A percentile compares a stretch with the other conserved stretches of the same genome.
Evolutionary conservation across 1,139 yeast species (phyloP).

Genomic region (Sugiyamaella japonica): DNA sequence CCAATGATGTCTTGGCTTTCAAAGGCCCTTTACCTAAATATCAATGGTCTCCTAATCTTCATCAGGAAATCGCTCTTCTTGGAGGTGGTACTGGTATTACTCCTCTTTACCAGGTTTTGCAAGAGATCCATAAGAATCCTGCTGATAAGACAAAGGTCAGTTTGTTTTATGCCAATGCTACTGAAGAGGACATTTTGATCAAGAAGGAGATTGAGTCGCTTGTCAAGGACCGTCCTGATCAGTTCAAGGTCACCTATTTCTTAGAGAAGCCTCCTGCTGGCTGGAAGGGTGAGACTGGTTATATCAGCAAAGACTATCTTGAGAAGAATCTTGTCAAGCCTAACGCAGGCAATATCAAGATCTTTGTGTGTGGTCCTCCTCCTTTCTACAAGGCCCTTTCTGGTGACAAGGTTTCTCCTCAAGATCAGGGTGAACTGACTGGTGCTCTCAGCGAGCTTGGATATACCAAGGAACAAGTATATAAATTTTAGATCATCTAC

Average conservation of each 20-base stretch:
- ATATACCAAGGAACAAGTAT: conserved; percentile 82
- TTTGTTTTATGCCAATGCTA: conserved; percentile 75
- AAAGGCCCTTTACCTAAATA: conserved; percentile 95
- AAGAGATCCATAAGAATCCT: conserved; percentile 54
- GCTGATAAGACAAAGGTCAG: conserved; percentile 81
- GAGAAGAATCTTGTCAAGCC: conserved; percentile 54
- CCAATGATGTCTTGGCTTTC: conserved; percentile 80
- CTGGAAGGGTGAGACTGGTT: conserved; percentile 63
- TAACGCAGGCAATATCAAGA: conserved; percentile 61
- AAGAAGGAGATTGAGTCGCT: conserved; percentile 71
- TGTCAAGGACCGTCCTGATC: conserved; percentile 67
- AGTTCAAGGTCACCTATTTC: conserved; percentile 74
- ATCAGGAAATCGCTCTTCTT: conserved; percentile 72
- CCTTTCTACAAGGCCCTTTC: conserved; percentile 78
- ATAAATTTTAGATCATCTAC: conserved; percentile 61
- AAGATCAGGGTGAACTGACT: conserved; percentile 91
- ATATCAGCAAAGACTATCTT: conserved; percentile 69
- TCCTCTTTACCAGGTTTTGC: conserved; percentile 82
- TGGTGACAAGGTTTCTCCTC: conserved; percentile 80
- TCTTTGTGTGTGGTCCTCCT: conserved; percentile 92
- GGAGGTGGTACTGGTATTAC: conserved; percentile 99
- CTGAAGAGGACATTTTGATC: conserved; percentile 75
- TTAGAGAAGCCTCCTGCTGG: conserved; percentile 62
- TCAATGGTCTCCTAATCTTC: conserved; percentile 88
- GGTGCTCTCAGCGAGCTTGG: conserved; percentile 91